Evolutionary conservation across 768 basidiomycete genomes (phyloP).

Genomic region (Lentinula detonsa): DNA sequence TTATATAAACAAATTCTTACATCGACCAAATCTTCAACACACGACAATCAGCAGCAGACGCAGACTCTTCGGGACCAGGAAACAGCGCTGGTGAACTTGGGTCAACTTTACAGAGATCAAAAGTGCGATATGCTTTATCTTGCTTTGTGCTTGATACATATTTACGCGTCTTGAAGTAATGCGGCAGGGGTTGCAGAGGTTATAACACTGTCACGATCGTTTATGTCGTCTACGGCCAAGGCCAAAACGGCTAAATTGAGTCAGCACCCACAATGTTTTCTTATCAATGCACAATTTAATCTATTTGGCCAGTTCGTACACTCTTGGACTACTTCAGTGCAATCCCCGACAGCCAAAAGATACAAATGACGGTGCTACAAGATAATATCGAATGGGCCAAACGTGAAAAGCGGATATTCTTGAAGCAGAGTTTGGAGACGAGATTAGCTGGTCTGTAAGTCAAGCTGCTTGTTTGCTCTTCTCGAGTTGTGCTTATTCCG

Average conservation of each 20-base stretch:
- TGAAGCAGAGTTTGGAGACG: slow-evolving; percentile 91
- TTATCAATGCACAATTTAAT: not conserved
- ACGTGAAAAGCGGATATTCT: slow-evolving; percentile 87
- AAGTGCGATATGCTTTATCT: slow-evolving; percentile 41
- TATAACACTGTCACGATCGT: slow-evolving; percentile 55
- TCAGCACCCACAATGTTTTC: slow-evolving; percentile 15
- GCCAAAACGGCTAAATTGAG: slow-evolving; percentile 80
- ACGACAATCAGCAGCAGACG: slow-evolving; percentile 26
- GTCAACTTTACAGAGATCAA: slow-evolving; percentile 81
- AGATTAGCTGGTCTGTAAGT: slow-evolving; percentile 71
- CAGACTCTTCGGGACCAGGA: slow-evolving; percentile 77
- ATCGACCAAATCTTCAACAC: slow-evolving; percentile 7
- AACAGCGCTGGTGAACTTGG: slow-evolving; percentile 76
- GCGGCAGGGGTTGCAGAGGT: slow-evolving; percentile 75
- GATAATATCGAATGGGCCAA: slow-evolving; percentile 95
- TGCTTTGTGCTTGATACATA: not conserved
- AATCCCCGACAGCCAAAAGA: slow-evolving; percentile 68
- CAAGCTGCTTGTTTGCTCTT: slow-evolving; percentile 7
- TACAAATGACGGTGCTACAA: slow-evolving; percentile 79
- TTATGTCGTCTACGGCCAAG: slow-evolving; percentile 73
- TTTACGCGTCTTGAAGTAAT: slow-evolving; percentile 46
- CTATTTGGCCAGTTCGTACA: slow-evolving; percentile 66
- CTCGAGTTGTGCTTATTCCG: slow-evolving; percentile 8
- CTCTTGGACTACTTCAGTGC: slow-evolving; percentile 83
- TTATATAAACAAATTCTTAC: slow-evolving; percentile 12